Base-by-base conservation (phyloP, 1,284 basidiomycete genomes). In the Trametes sp. region DNA sequence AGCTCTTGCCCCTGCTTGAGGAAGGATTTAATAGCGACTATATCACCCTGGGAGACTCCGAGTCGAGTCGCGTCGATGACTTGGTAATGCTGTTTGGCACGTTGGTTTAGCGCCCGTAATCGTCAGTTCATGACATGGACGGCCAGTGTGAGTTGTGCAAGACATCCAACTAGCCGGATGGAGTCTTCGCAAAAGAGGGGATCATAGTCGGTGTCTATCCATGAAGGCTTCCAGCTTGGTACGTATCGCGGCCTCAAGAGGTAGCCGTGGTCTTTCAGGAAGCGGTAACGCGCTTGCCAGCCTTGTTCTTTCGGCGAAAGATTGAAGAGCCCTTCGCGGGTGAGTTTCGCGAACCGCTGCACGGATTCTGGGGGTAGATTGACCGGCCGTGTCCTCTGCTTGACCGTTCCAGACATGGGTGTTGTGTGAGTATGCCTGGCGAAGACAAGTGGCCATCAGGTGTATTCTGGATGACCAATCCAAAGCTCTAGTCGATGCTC, bases 11-110 rank as follows among this genome's bases (percentile, higher is more conserved):
- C 38, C 1, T 66, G 52, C 0, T 26, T 50, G 2, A 31, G 21
- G 21, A 64, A 61, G 9, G 35, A 46, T 46, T 75, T 76, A 36
- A 75, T 58, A 6, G 69, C 55, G 5, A 76, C 75, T 0, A 45
- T 36, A 11, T 24, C 51, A 1, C 57, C 52, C 35, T 72, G 66
- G 1, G 54, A 52, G 0, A 55, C 36, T 4, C n/a, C n/a, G n/a
- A n/a, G n/a, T n/a, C 68, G 60, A 2, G 53, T 66, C 9, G 73
- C 74, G 50, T 76, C 75, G 16, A 75, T 59, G 14, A 69, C 48
- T 14, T 62, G 14, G 29, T 45, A 49, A 3, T 49, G 26, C 68
- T 67, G 26, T 19, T n/a, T n/a, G 13, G 44, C 26, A 9, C 9
- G 23, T 19, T 14, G 9, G 21, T 42, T 14, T 8, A 36, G 35